These are phyloP conservation scores for Penicillium pulvis DNA, from an alignment of 495 filamentous ascomycete species.

Conservation along the genomic window DNA sequence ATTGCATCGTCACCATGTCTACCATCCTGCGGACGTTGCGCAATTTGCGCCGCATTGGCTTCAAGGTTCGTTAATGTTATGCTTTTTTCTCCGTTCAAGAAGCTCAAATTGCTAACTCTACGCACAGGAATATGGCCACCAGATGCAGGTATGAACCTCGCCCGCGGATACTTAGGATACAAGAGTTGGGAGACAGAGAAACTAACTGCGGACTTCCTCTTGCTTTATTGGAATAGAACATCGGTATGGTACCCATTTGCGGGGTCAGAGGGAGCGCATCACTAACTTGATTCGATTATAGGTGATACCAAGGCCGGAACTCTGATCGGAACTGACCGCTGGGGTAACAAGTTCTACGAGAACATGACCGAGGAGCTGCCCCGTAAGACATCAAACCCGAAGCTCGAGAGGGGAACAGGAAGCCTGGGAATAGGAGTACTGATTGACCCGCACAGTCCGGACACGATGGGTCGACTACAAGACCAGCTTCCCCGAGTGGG, in stretches of 20 bases:
- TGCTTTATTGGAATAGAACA: constrained; percentile 54
- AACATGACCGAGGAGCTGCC: constrained; percentile 91
- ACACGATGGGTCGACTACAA: constrained; percentile 99
- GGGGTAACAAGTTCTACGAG: constrained; percentile 97
- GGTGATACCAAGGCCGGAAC: constrained; percentile 97
- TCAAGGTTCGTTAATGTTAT: constrained; percentile 64
- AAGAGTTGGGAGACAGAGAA: constrained; percentile 8
- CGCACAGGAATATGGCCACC: constrained; percentile 78
- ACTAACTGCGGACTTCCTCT: constrained; percentile 26
- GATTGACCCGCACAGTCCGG: constrained; percentile 62
- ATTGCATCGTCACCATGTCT: constrained; percentile 70
- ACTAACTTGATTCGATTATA: constrained; percentile 37
- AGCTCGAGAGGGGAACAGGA: neutral
- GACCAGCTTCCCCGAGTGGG: constrained; percentile 67
- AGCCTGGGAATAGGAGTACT: neutral
- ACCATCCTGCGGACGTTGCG: constrained; percentile 82
- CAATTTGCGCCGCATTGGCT: constrained; percentile 82
- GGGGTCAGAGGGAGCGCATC: constrained; percentile 6
- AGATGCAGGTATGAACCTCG: constrained; percentile 75
- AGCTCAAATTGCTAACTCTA: constrained; percentile 32
- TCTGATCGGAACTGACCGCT: constrained; percentile 82
- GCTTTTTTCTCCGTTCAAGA: neutral
- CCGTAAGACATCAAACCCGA: constrained; percentile 53
- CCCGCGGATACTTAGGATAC: constrained; percentile 15
- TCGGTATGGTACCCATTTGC: constrained; percentile 51